phyloP scores from a whole-genome alignment of 495 filamentous ascomycete genomes.

The Parathielavia appendiculata region DNA sequence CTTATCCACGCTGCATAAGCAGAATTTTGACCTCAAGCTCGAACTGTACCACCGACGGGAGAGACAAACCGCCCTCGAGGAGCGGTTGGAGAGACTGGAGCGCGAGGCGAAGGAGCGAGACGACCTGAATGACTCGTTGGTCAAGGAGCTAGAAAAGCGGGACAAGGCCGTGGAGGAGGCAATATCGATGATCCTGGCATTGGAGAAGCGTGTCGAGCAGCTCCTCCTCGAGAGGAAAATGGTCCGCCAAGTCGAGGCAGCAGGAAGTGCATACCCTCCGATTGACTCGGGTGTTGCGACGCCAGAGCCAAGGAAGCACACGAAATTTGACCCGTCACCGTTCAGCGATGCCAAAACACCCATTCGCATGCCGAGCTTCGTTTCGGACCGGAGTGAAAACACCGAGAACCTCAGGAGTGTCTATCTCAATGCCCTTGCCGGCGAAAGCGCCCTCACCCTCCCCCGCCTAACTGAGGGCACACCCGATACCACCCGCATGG shows the following conservation, averaged over 20 bases:
- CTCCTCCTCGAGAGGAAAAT: conserved; percentile 43
- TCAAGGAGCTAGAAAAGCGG: conserved; percentile 65
- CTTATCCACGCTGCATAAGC: conserved; percentile 63
- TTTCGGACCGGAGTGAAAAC: conserved; percentile 56
- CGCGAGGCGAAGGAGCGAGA: conserved; percentile 47
- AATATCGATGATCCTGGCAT: conserved; percentile 67
- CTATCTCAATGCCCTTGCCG: conserved; percentile 45
- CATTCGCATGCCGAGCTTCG: conserved; percentile 60
- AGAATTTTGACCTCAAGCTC: conserved; percentile 87
- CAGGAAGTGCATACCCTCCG: conserved; percentile 27
- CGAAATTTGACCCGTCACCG: conserved; percentile 15
- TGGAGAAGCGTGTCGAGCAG: conserved; percentile 64
- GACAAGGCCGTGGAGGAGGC: conserved; percentile 79
- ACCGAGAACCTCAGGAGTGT: conserved; percentile 63
- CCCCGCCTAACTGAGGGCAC: conserved; percentile 34
- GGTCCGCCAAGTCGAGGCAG: conserved; percentile 35
- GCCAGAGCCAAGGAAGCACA: conserved; percentile 20
- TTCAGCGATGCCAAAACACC: conserved; percentile 29
- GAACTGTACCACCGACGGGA: conserved; percentile 72
- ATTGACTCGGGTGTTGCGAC: conserved; percentile 17
- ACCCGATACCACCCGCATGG: conserved; percentile 28
- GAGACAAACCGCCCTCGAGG: conserved; percentile 50
- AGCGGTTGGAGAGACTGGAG: conserved; percentile 56
- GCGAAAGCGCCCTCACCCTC: conserved; percentile 39
- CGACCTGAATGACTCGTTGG: conserved; percentile 62